phyloP scores from a whole-genome alignment of 2,329 filamentous ascomycete genomes.

The Pyrenochaeta sp. region DNA sequence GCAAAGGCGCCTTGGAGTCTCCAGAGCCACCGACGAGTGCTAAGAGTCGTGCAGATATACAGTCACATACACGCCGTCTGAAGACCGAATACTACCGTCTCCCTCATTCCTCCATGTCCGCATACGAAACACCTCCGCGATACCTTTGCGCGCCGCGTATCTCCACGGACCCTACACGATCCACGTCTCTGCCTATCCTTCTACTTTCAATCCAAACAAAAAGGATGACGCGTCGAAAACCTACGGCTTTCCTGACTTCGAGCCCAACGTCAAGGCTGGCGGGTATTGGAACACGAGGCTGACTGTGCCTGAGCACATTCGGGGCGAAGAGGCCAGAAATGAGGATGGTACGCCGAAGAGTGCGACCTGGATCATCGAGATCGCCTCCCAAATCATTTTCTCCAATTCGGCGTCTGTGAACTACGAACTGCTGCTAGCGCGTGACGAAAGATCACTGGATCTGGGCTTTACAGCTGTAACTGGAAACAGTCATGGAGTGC shows the following conservation, averaged over 20 bases:
- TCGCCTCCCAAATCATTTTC: constrained; percentile 92
- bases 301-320: constrained; percentile 79
- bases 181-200: constrained; percentile 84
- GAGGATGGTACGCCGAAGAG: constrained; percentile 56
- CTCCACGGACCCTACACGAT: constrained; percentile 95
- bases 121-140: constrained; percentile 89
- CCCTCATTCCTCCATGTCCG: constrained; percentile 83
- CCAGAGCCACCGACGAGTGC: constrained; percentile 5
- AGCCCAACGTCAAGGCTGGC: constrained; percentile 95
- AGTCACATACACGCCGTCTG: constrained; percentile 87
- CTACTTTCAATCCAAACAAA: constrained; percentile 81
- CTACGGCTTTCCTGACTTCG: constrained; percentile 86
- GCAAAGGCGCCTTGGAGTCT: not conserved
- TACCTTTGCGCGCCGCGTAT: constrained; percentile 91
- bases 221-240: constrained; percentile 74
- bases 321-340: constrained; percentile 50
- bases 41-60: constrained; percentile 66
- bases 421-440: constrained; percentile 85
- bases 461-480: constrained; percentile 68
- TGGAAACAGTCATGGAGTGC: constrained; percentile 58
- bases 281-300: constrained; percentile 85
- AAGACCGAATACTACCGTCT: constrained; percentile 88
- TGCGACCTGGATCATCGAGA: constrained; percentile 88
- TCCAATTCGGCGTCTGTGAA: constrained; percentile 86
- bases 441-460: constrained; percentile 84